Base-by-base conservation (phyloP, 1,284 basidiomycete genomes). In the Pseudomicrostroma phylloplanum region DNA sequence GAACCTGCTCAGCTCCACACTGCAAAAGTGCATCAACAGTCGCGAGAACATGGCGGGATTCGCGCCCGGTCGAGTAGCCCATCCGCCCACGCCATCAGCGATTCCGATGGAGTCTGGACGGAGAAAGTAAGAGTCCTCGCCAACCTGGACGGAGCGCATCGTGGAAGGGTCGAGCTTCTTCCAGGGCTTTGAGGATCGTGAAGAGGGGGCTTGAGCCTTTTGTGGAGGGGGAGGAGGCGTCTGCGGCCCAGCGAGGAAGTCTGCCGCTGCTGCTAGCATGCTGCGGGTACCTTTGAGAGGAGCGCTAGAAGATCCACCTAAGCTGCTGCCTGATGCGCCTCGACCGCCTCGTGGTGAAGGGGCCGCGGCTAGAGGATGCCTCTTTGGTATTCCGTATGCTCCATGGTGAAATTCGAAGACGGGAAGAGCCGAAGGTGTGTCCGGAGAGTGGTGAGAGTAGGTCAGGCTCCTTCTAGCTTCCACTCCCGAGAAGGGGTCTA, bases 31-130 rank as follows among this genome's bases (percentile, higher is more conserved):
- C 91, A 92, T 92, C 26, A 92, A 82, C 61, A 89, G 83, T n/a
- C 86, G 84, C 0, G 90, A 88, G 75, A 91, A 92, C 13, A 91
- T 83, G 1, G 90, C 90, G 56, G 87, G 88, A 83, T 76, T 81
- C 2, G 81, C 81, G 8, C 80, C 80, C 36, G 78, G 79, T 71
- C 78, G 83, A n/a, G 79, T 76, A 0, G 87, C 84, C 90, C 90
- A 92, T 1, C 91, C 91, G 1, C 91, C 91, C 0, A 92, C 91
- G 39, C 90, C 90, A 74, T 92, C 90, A 11, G 90, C 90, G 1
- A 92, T 88, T 17, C 90, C 91, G 80, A 92, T 86, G 6, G 89
- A 88, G 70, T 91, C 89, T 2, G 78, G 85, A 9, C 87, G 82
- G 3, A 92, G 81, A 68, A 93, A 92, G 77, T 92, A 93, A 9